These are phyloP conservation scores for Cutaneotrichosporon mucoides DNA, from an alignment of 1,284 basidiomycete species.

Conservation along the genomic window DNA sequence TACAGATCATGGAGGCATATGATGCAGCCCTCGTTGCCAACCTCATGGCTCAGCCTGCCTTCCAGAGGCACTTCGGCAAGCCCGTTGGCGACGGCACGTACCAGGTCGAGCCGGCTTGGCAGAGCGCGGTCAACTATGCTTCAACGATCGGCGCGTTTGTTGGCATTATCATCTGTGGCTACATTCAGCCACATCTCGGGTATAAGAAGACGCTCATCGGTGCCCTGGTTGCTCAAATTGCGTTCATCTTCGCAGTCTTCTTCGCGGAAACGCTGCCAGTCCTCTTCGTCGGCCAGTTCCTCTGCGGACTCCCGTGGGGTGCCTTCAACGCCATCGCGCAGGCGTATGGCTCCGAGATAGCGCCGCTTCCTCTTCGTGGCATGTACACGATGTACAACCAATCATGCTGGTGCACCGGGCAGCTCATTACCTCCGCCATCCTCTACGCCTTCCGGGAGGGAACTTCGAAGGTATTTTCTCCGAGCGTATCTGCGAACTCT, in stretches of 20 bases:
- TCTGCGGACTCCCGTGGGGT: conserved; percentile 31
- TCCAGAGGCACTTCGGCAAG: conserved; percentile 30
- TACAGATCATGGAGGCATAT: not conserved
- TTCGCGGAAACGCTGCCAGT: conserved; percentile 20
- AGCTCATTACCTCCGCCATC: conserved; percentile 49
- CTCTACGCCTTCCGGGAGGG: conserved; percentile 41
- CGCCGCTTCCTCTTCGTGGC: conserved; percentile 47
- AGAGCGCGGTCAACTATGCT: conserved; percentile 23
- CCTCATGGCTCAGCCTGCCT: conserved; percentile 10
- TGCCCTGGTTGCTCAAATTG: conserved; percentile 36
- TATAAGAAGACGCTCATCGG: conserved; percentile 27
- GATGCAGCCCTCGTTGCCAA: conserved; percentile 6
- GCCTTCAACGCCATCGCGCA: conserved; percentile 21
- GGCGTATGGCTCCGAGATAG: conserved; percentile 50
- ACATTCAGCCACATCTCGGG: conserved; percentile 18
- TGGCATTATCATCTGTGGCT: conserved; percentile 23
- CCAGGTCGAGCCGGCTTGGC: conserved; percentile 20
- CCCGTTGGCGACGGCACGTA: not conserved
- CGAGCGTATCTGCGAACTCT: not conserved
- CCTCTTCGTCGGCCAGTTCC: conserved; percentile 21
- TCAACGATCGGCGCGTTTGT: conserved; percentile 15
- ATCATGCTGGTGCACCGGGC: conserved; percentile 41
- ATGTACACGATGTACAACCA: conserved; percentile 48
- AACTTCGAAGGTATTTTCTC: not conserved
- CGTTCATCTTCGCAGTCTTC: conserved; percentile 39